Conservation (phyloP, 345 rosid genomes). For the Noccaea caerulescens region DNA sequence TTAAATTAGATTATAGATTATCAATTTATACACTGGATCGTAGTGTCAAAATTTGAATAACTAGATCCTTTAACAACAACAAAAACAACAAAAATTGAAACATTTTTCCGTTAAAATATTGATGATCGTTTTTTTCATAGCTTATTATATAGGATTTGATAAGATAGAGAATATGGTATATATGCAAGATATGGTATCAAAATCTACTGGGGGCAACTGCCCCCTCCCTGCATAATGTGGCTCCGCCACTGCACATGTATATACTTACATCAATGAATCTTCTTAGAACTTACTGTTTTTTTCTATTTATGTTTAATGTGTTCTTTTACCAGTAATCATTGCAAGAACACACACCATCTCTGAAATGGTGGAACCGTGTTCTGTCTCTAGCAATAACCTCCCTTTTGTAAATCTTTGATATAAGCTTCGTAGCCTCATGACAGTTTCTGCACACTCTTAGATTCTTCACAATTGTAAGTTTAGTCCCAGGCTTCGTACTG, state of each 20-base stretch:
- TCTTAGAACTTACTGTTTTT: neutral
- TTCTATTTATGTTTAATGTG: neutral
- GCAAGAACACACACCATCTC: conserved; percentile 76
- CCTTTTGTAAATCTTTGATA: conserved; percentile 73
- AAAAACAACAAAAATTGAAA: too few species aligned
- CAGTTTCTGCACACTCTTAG: conserved; percentile 79
- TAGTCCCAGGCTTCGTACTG: conserved; percentile 73
- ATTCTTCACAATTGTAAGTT: conserved; percentile 78
- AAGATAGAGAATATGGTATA: too few species aligned
- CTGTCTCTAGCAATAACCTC: conserved; percentile 82
- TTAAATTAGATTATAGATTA: neutral
- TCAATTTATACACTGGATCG: too few species aligned
- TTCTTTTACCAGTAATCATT: conserved; percentile 67
- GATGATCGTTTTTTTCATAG: too few species aligned
- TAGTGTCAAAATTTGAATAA: neutral
- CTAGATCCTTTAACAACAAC: too few species aligned
- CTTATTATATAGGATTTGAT: too few species aligned
- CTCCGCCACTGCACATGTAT: too few species aligned
- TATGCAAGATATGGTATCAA: too few species aligned
- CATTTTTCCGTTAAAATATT: too few species aligned
- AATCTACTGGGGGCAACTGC: too few species aligned
- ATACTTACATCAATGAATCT: neutral
- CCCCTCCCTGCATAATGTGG: too few species aligned
- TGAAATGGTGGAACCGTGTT: conserved; percentile 77
- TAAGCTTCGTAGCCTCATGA: conserved; percentile 71